phyloP scores from a whole-genome alignment of 768 basidiomycete species.

The Panaeolus papilionaceus region DNA sequence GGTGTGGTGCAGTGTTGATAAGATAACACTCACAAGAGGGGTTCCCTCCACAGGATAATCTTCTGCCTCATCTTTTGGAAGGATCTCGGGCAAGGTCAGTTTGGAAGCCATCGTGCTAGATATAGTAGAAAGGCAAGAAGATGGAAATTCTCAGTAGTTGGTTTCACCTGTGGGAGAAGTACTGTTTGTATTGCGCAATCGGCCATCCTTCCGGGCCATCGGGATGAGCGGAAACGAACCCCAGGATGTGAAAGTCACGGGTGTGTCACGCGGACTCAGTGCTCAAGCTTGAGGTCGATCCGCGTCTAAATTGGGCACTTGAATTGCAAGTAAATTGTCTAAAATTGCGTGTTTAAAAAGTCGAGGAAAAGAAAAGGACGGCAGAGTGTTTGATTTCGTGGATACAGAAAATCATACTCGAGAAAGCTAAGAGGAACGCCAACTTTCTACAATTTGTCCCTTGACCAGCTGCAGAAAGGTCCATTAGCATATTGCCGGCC shows the following conservation, averaged over 20 bases:
- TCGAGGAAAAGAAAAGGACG: slow-evolving; percentile 18
- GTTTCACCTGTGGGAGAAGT: too few relatives aligned
- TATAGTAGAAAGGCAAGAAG: background rate
- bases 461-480: slow-evolving; percentile 64
- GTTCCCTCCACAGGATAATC: slow-evolving; percentile 44
- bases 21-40: slow-evolving; percentile 42
- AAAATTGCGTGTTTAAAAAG: background rate
- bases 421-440: slow-evolving; percentile 21
- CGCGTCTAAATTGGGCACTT: slow-evolving; percentile 8
- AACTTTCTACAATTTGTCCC: slow-evolving; percentile 67
- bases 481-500: background rate
- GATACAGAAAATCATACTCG: slow-evolving; percentile 19
- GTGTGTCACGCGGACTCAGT: background rate
- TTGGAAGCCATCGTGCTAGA: background rate
- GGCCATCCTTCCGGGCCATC: background rate
- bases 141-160: background rate
- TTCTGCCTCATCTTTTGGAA: slow-evolving; percentile 32
- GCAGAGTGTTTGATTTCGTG: slow-evolving; percentile 14
- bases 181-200: background rate
- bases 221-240: background rate
- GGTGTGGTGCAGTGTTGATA: background rate
- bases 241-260: background rate
- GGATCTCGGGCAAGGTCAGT: background rate
- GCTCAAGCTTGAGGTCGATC: background rate
- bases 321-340: background rate